Evolutionary conservation across 2,329 filamentous ascomycete genomes (phyloP), one percentile per base, ranked within the genome.

Genomic region (Byssothecium circinans): DNA sequence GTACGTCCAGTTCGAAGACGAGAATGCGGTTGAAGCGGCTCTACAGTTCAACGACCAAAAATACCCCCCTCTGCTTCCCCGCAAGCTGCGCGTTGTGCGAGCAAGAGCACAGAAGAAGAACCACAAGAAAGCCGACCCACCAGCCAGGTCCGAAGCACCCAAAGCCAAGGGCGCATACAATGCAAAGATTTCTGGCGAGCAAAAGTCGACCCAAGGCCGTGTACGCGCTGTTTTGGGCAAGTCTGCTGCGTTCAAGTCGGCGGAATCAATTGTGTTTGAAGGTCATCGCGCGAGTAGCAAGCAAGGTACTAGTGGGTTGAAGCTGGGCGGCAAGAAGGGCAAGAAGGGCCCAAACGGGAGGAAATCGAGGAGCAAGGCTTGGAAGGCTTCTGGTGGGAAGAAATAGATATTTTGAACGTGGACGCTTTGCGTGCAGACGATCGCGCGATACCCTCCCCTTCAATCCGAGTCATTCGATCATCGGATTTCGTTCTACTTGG

Each of bases 1-100:
- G 53, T 99, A 99, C 64, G 92, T 99, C 14, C 94, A 99, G 67
- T 99, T 99, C 30, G 61, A 86, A 77, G 89, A 97, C 62, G 83
- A 80, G 53, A 96, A 95, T 62, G 79, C 86, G 36, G 92, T 99
- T 37, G 94, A 99, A 72, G 82, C 87, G n/a, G 94, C 94, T 1
- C 80, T 99, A 11, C 81, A 95, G 32, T 83, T 92, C 52, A 82
- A 96, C 68, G 91, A 85, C 53, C 95, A 97, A 78, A 94, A 89
- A 62, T 97, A 91, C 65, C 91, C 92, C 14, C 92, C 92, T 15
- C 86, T 96, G 82, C 83, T 97, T n/a, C 92, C 92, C 8, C 85
- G 94, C 37, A 82, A 86, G 57, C 78, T 99, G 27, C 87, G 94
- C 44, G 91, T 99, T 38, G 87, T 84, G 39, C 85, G 94, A 51